Conservation (phyloP, 2,329 filamentous ascomycete species). For the Cadophora gregata region DNA sequence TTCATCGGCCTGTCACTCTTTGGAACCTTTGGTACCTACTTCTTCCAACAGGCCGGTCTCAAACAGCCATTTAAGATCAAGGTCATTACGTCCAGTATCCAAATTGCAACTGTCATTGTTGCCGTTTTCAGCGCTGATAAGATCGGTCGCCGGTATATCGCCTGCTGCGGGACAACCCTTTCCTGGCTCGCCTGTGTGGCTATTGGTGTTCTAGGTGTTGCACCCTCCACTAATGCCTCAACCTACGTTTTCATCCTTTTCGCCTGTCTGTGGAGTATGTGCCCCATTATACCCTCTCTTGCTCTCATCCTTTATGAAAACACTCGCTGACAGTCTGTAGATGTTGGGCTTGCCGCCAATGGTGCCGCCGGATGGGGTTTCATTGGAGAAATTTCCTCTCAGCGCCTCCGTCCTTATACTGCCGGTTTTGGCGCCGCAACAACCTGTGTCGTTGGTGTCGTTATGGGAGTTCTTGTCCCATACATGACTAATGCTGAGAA, state of each 20-base stretch:
- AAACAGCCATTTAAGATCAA: slow-evolving; percentile 35
- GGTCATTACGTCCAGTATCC: slow-evolving; percentile 22
- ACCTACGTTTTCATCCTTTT: neutral
- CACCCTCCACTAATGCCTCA: neutral
- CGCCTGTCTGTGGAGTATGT: neutral
- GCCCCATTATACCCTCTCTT: neutral
- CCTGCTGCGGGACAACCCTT: slow-evolving; percentile 21
- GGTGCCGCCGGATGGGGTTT: neutral
- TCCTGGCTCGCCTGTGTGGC: slow-evolving; percentile 25
- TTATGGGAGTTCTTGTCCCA: neutral
- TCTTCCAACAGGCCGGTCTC: slow-evolving; percentile 39
- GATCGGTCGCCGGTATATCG: slow-evolving; percentile 25
- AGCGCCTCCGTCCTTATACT: neutral
- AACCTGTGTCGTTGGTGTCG: neutral
- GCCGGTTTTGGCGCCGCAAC: neutral
- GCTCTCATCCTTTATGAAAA: neutral
- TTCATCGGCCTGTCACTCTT: slow-evolving; percentile 37
- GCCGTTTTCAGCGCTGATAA: slow-evolving; percentile 21
- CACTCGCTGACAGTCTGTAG: neutral
- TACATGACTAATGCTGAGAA: neutral
- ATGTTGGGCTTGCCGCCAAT: neutral
- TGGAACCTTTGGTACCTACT: slow-evolving; percentile 36
- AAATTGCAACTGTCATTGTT: slow-evolving; percentile 22
- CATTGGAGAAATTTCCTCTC: neutral
- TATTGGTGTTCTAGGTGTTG: slow-evolving; percentile 27